Percentiles rank a stretch among this genome's conserved stretches.
These are phyloP conservation scores for Phenoliferia sp. DNA, from an alignment of 1,284 basidiomycete species.

Conservation along the genomic window DNA sequence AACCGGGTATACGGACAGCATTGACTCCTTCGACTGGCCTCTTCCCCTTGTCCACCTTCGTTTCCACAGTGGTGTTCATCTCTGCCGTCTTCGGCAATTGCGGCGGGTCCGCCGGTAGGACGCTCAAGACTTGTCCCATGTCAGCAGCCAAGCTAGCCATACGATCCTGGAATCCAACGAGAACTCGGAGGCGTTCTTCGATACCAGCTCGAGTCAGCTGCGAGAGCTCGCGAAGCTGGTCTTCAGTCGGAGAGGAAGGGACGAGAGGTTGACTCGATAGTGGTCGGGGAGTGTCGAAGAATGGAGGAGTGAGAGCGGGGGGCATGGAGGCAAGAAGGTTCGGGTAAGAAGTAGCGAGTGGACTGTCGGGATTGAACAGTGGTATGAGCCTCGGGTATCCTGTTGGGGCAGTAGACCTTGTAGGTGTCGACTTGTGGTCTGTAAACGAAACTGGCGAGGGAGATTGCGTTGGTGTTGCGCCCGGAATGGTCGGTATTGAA, in stretches of 20 bases:
- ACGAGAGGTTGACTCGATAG: neutral
- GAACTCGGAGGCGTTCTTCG: constrained; percentile 13
- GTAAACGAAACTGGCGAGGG: neutral
- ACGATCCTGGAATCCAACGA: constrained; percentile 20
- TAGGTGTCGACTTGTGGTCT: neutral
- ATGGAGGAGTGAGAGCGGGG: neutral
- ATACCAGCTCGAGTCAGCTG: constrained; percentile 6
- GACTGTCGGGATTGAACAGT: constrained; percentile 17
- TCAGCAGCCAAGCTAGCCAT: constrained; percentile 19
- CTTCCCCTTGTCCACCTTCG: constrained; percentile 1
- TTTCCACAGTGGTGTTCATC: neutral
- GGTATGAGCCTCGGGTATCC: constrained; percentile 15
- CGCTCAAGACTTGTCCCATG: constrained; percentile 10
- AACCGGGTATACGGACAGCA: too few species aligned
- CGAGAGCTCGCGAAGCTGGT: constrained; percentile 5
- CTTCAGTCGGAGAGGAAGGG: neutral
- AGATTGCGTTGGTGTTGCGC: neutral
- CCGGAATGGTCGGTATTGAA: too few species aligned
- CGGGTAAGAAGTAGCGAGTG: constrained; percentile 1
- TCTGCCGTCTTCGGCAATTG: neutral
- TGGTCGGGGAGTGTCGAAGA: neutral
- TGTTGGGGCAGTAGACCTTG: neutral
- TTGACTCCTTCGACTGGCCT: neutral
- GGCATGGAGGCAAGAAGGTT: neutral
- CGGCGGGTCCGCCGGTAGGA: neutral